These are phyloP conservation scores for Penicillium chermesinum DNA, from an alignment of 495 filamentous ascomycete genomes.

Conservation along the genomic window DNA sequence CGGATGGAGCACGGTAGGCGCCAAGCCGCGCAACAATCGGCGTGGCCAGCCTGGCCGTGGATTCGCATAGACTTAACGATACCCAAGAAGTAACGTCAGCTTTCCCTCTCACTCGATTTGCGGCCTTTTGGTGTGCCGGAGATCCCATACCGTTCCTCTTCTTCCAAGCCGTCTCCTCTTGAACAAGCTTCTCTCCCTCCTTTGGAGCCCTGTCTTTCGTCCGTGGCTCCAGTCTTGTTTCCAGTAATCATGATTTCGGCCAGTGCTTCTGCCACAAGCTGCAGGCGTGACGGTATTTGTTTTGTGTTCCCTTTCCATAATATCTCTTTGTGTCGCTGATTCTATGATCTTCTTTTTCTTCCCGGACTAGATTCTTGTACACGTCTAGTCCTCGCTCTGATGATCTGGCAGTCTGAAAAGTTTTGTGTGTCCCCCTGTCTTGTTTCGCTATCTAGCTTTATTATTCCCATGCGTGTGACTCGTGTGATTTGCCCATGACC, in stretches of 20 bases:
- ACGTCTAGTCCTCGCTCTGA: slow-evolving; percentile 35
- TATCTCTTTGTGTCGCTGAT: slow-evolving; percentile 8
- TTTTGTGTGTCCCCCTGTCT: slow-evolving; percentile 20
- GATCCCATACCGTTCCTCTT: slow-evolving; percentile 1
- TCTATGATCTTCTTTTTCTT: slow-evolving; percentile 24
- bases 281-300: slow-evolving; percentile 18
- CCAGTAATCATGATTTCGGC: slow-evolving; percentile 15
- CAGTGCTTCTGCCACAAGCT: slow-evolving; percentile 4
- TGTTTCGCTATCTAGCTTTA: slow-evolving; percentile 30
- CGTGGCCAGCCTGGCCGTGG: slow-evolving; percentile 43
- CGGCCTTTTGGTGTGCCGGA: slow-evolving; percentile 6
- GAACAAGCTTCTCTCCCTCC: neutral
- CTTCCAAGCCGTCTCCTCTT: neutral
- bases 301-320: slow-evolving; percentile 10
- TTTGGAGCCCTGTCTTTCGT: neutral
- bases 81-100: slow-evolving; percentile 31
- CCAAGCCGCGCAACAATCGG: slow-evolving; percentile 49
- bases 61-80: slow-evolving; percentile 46
- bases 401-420: slow-evolving; percentile 44
- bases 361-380: slow-evolving; percentile 30
- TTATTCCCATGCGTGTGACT: slow-evolving; percentile 37
- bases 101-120: slow-evolving; percentile 14
- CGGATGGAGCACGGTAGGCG: slow-evolving; percentile 71
- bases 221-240: neutral
- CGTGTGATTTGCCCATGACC: slow-evolving; percentile 38